A percentile compares a stretch with the other conserved stretches of the same genome.
These are phyloP conservation scores for Fragilariopsis cylindrus DNA, from an alignment of 108 stramenopile species.

Conservation along the genomic window DNA sequence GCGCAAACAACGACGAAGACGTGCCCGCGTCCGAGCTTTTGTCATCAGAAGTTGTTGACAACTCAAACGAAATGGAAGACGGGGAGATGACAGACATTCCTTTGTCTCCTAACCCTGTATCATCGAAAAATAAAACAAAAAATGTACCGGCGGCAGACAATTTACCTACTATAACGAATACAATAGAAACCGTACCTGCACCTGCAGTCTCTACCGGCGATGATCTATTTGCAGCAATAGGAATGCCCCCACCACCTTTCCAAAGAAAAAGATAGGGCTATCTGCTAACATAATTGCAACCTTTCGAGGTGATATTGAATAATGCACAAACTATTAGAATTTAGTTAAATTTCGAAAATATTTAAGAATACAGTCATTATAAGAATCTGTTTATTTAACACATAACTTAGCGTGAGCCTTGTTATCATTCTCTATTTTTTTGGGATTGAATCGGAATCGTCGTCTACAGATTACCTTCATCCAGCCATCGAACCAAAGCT, in stretches of 20 bases:
- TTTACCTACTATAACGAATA: neutral
- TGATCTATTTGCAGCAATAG: constrained; percentile 45
- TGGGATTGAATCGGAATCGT: too few species aligned
- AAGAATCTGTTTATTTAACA: too few species aligned
- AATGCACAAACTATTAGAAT: too few species aligned
- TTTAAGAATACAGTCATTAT: too few species aligned
- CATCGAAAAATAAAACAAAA: neutral
- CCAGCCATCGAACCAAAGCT: constrained; percentile 73
- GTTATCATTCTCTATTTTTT: too few species aligned
- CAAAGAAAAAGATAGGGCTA: constrained; percentile 11
- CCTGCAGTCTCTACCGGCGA: neutral
- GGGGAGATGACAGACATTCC: constrained; percentile 38
- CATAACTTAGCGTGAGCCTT: too few species aligned
- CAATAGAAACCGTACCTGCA: neutral
- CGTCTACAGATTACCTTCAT: constrained; percentile 61
- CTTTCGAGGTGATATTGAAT: too few species aligned
- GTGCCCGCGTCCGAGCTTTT: neutral
- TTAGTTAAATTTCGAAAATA: too few species aligned
- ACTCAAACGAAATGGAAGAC: constrained; percentile 10
- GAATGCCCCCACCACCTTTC: constrained; percentile 56
- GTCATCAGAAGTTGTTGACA: neutral
- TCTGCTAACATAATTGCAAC: too few species aligned
- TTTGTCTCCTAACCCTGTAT: constrained; percentile 23
- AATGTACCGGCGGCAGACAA: neutral
- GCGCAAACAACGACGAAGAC: neutral